Conservation (phyloP, 257 asterid genomes). For the Parsonsia alboflavescens region DNA sequence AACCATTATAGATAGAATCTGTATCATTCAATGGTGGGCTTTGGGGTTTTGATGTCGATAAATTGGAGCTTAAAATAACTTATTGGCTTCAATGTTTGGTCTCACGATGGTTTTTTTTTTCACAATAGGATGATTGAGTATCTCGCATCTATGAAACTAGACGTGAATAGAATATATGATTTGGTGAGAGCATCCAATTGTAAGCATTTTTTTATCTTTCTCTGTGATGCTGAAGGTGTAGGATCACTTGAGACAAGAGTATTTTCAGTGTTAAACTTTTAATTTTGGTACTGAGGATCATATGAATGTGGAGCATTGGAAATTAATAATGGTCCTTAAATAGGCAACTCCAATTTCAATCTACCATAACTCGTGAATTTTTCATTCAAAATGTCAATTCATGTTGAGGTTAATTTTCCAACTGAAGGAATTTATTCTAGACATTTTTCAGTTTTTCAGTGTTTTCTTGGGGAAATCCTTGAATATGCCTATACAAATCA, state of each 20-base stretch:
- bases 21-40: neutral
- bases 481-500: too few relatives aligned
- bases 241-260: too few relatives aligned
- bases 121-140: neutral
- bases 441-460: neutral
- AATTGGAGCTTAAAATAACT: neutral
- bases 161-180: too few relatives aligned
- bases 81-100: neutral
- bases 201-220: too few relatives aligned
- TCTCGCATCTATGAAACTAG: too few relatives aligned
- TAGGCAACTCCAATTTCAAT: neutral
- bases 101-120: neutral
- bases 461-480: neutral
- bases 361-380: neutral
- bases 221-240: too few relatives aligned
- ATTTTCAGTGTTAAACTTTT: neutral
- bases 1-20: constrained; percentile 4
- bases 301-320: neutral
- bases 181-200: too few relatives aligned
- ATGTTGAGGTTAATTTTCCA: neutral
- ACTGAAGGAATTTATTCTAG: neutral
- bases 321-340: neutral
- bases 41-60: neutral
- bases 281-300: too few relatives aligned
- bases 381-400: neutral